phyloP scores from a whole-genome alignment of 345 rosid species.

The Dipteronia dyeriana region DNA sequence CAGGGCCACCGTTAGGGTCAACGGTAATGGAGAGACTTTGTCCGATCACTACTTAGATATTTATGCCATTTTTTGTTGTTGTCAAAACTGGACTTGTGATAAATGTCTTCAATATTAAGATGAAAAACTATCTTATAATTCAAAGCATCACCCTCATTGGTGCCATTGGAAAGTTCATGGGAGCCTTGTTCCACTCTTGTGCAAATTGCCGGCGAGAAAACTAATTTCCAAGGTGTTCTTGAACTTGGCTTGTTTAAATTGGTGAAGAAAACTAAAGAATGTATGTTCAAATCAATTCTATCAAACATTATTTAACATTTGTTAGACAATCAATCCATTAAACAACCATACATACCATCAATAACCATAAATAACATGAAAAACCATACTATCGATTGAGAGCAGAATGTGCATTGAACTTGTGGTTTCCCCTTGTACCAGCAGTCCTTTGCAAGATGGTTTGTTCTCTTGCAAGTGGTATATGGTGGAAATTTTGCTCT shows the following conservation, averaged over 20 bases:
- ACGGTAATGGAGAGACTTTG: conserved; percentile 19
- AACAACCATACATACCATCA: too few species aligned
- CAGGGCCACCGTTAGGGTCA: conserved; percentile 11
- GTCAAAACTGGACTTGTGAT: conserved; percentile 15
- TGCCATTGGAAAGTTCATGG: conserved; percentile 16
- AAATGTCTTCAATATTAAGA: not conserved
- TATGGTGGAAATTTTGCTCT: too few species aligned
- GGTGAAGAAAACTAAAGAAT: conserved; percentile 10
- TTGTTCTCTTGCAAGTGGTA: too few species aligned
- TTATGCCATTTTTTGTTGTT: conserved; percentile 24
- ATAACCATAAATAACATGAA: too few species aligned
- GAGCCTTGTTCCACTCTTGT: conserved; percentile 4
- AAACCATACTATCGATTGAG: too few species aligned
- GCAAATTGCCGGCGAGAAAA: conserved; percentile 2
- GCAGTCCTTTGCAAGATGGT: too few species aligned
- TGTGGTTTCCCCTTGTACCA: too few species aligned
- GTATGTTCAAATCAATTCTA: not conserved
- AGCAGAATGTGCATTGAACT: too few species aligned
- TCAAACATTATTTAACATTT: not conserved
- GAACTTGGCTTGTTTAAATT: conserved; percentile 27
- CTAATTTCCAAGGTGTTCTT: conserved; percentile 14
- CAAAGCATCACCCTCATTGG: conserved; percentile 10
- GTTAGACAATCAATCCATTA: too few species aligned
- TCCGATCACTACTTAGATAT: not conserved
- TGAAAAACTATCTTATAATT: conserved; percentile 8